Percentiles rank a stretch among this genome's conserved stretches.
Evolutionary conservation across 176 grass and related monocot genomes (phyloP).

Genomic region (Avena atlantica): DNA sequence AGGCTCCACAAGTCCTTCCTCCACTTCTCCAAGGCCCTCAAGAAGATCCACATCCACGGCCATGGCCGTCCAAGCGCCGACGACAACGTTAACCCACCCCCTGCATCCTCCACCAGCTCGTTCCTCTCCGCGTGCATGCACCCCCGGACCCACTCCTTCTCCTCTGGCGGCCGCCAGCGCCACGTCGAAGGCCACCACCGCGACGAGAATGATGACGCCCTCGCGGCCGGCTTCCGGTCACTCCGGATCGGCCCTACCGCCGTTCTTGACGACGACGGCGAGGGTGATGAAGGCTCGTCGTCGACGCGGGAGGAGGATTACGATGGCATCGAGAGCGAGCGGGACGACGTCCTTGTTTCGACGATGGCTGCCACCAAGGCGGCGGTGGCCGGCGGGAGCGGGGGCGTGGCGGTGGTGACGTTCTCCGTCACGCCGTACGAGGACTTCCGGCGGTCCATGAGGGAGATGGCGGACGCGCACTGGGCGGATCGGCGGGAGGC

Average conservation of each 20-base stretch:
- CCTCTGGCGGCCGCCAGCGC: neutral
- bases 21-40: slow-evolving; percentile 25
- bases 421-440: slow-evolving; percentile 46
- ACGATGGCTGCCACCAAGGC: neutral
- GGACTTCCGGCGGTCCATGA: slow-evolving; percentile 60
- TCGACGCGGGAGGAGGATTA: neutral
- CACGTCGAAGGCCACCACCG: neutral
- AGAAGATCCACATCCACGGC: slow-evolving; percentile 30
- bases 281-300: neutral
- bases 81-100: neutral
- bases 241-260: neutral
- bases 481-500: neutral
- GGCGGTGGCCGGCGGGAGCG: neutral
- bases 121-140: slow-evolving; percentile 54
- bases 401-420: slow-evolving; percentile 47
- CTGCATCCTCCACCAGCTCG: neutral
- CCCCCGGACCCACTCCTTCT: slow-evolving; percentile 52
- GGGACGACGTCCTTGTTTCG: too few relatives aligned
- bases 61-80: neutral
- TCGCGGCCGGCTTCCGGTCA: slow-evolving; percentile 30
- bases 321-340: neutral
- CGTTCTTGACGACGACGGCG: neutral
- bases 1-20: neutral
- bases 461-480: slow-evolving; percentile 49
- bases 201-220: neutral